These are phyloP conservation scores for Pisolithus tinctorius DNA, from an alignment of 768 basidiomycete species.

Conservation along the genomic window DNA sequence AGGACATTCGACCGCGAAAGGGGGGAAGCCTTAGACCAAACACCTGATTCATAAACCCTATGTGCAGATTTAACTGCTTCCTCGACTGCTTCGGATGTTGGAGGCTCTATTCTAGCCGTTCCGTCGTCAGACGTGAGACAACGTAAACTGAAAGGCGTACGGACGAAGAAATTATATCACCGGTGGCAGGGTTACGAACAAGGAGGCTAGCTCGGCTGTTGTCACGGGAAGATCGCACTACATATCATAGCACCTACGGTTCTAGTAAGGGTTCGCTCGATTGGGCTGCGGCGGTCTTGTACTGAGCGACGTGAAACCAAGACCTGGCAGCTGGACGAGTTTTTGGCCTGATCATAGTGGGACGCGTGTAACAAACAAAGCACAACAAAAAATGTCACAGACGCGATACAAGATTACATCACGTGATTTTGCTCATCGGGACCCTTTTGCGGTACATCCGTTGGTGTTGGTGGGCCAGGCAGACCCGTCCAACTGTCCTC, in stretches of 20 bases:
- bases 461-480: not conserved
- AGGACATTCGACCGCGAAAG: conserved; percentile 59
- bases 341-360: not conserved
- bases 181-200: conserved; percentile 65
- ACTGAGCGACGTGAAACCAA: not conserved
- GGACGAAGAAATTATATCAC: conserved; percentile 51
- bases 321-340: not conserved
- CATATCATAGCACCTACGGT: not conserved
- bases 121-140: not conserved
- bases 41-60: conserved; percentile 52
- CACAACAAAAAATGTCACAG: not conserved
- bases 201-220: conserved; percentile 34
- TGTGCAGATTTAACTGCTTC: conserved; percentile 51
- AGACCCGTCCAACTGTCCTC: not conserved
- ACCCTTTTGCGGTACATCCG: not conserved
- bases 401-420: conserved; percentile 1
- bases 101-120: conserved; percentile 42
- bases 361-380: no score
- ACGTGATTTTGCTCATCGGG: not conserved
- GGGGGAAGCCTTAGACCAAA: conserved; percentile 62
- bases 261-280: not conserved
- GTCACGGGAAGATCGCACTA: not conserved
- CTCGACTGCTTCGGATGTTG: conserved; percentile 47
- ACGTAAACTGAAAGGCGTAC: conserved; percentile 14
- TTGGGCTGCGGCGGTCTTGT: not conserved